Base-by-base conservation (phyloP, 345 rosid species). In the Eutrema heterophyllum region DNA sequence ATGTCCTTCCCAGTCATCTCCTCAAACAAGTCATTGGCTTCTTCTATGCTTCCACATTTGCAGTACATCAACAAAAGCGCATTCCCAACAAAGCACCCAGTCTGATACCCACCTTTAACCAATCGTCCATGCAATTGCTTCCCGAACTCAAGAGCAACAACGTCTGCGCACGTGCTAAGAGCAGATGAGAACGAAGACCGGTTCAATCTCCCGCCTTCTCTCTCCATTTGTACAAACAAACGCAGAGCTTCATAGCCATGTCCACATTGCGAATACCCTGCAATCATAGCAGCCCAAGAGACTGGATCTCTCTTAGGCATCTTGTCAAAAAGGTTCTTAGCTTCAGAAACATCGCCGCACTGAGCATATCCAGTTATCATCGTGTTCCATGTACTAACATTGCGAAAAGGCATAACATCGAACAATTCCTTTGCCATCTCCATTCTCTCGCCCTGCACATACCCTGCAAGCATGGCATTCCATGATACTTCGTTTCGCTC, bases 281-380 rank as follows among this genome's bases (percentile, higher is more conserved):
- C 81, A 80, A 89, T 83, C 87, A 89, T 86, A 64, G 91, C 90
- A 12, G 91, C 86, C 94, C 94, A 89, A 56, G 91, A 89, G 60
- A 87, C 81, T 0, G 85, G 55, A 79, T 89, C 91, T 70, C 71
- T 85, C 79, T 21, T 64, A 36, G 86, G 84, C 87, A 89, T 86
- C 67, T 63, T 74, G 73, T 85, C 83, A 74, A 89, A 89, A 21
- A 85, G 50, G 13, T 45, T 68, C 80, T 80, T 83, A 13, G 91
- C 89, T 38, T 57, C 64, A 63, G 75, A 52, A 60, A 85, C 36
- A 56, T 85, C 68, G 9, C 87, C 84, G 45, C 68, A 72, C 75
- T 84, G 91, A 68, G 86, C 84, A 74, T 83, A 86, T 32, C 94
- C 91, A 3, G 94, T 83, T 27, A 88, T 81, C 85, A 88, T 84